Evolutionary conservation across 2,329 filamentous ascomycete species (phyloP).

Genomic region (Hymenoscyphus occultus): DNA sequence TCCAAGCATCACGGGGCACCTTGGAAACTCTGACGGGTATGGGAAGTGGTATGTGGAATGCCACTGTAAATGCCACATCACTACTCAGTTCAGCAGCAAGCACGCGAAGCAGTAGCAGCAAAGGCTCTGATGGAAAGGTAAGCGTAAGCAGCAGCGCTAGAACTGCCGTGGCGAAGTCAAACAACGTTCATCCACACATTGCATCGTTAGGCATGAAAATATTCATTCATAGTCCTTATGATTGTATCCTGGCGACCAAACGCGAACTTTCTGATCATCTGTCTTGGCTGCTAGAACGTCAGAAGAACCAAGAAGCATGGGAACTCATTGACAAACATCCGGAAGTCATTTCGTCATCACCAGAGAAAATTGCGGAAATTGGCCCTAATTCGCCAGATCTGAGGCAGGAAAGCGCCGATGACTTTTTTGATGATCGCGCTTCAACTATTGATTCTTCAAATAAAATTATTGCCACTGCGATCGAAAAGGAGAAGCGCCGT

Average conservation of each 20-base stretch:
- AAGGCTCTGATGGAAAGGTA: conserved; percentile 52
- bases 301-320: conserved; percentile 84
- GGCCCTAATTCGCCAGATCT: conserved; percentile 42
- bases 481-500: conserved; percentile 82
- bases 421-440: conserved; percentile 73
- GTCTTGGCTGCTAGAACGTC: conserved; percentile 77
- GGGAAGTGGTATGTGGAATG: conserved; percentile 82
- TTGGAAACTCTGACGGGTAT: conserved; percentile 72
- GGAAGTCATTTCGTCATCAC: conserved; percentile 55
- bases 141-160: conserved; percentile 38
- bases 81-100: conserved; percentile 87
- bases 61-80: conserved; percentile 79
- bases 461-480: conserved; percentile 57
- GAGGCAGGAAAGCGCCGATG: conserved; percentile 42
- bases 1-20: conserved; percentile 63
- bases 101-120: conserved; percentile 59
- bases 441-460: conserved; percentile 61
- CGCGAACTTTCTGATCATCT: conserved; percentile 84
- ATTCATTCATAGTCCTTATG: conserved; percentile 94
- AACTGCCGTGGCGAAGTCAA: conserved; percentile 44
- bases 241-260: conserved; percentile 89
- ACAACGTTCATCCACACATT: conserved; percentile 32
- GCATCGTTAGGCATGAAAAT: conserved; percentile 65
- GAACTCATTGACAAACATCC: conserved; percentile 85
- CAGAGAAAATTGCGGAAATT: conserved; percentile 42